Percentiles rank a stretch among this genome's conserved stretches.
Conservation (phyloP, 1,284 basidiomycete genomes). For the Puccinia novopanici region DNA sequence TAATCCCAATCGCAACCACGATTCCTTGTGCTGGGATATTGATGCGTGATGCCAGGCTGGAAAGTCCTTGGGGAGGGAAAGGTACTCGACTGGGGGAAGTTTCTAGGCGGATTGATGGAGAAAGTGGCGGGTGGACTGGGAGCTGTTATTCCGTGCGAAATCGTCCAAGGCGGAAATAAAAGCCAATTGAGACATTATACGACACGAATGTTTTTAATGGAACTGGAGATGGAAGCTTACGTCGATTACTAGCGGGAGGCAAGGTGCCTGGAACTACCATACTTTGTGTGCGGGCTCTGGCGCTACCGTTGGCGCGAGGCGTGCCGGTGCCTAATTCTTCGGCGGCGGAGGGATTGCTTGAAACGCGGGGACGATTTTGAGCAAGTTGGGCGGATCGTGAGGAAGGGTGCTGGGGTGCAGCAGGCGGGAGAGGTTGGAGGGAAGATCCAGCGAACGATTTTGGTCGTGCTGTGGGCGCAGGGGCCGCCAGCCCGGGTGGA, state of each 20-base stretch:
- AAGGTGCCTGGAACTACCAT: conserved; percentile 35
- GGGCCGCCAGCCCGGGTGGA: not conserved
- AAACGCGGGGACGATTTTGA: conserved; percentile 30
- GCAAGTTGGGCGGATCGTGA: not conserved
- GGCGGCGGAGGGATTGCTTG: conserved; percentile 22
- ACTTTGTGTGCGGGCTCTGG: conserved; percentile 36
- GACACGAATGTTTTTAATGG: not conserved
- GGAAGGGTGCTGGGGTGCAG: conserved; percentile 10
- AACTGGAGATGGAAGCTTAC: conserved; percentile 13
- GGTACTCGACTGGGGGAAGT: conserved; percentile 38
- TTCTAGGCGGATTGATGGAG: conserved; percentile 43
- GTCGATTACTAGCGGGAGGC: conserved; percentile 29
- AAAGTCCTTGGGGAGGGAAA: conserved; percentile 46
- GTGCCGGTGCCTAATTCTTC: not conserved
- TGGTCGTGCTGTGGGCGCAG: conserved; percentile 19
- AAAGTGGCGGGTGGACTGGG: conserved; percentile 41
- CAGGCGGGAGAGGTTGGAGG: conserved; percentile 29
- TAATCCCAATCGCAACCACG: conserved; percentile 46
- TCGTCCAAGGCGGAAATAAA: not conserved
- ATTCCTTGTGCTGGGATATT: conserved; percentile 41
- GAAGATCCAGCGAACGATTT: conserved; percentile 28
- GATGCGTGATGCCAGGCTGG: conserved; percentile 25
- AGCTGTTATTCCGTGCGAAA: conserved; percentile 6
- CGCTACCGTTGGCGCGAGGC: conserved; percentile 11
- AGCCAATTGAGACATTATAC: not conserved